A percentile compares a stretch with the other conserved stretches of the same genome.
Conservation (phyloP, 208 protist genomes). For the Leishmania turanica region DNA sequence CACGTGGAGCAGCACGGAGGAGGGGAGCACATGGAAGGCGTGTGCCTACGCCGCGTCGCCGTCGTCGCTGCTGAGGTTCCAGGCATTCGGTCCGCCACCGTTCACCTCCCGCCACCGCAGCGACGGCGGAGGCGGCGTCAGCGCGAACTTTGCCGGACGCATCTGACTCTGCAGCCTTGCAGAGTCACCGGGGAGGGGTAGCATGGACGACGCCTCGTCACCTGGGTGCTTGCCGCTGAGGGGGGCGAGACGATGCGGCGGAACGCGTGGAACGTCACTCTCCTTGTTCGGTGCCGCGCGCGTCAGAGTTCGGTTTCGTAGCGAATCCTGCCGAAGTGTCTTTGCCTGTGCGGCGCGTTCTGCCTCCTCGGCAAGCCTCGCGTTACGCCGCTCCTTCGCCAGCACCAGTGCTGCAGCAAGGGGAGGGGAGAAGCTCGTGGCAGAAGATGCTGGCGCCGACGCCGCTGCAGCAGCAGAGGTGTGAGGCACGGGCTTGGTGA, state of each 20-base stretch:
- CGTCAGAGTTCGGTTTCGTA: constrained; percentile 19
- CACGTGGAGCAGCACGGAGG: background rate
- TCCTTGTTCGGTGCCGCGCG: constrained; percentile 26
- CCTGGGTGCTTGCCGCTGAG: constrained; percentile 5
- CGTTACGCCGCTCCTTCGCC: constrained; percentile 28
- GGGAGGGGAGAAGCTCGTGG: background rate
- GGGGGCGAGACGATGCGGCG: constrained; percentile 6
- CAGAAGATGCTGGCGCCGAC: background rate
- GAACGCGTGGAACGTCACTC: constrained; percentile 22
- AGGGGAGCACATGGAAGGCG: background rate
- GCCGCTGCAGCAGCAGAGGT: background rate
- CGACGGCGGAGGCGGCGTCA: constrained; percentile 15
- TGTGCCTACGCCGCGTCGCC: background rate
- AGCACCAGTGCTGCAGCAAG: constrained; percentile 19
- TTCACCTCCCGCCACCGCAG: constrained; percentile 17
- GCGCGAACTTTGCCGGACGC: constrained; percentile 16
- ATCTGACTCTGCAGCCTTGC: constrained; percentile 26
- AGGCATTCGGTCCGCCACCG: background rate
- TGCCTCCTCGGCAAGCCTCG: constrained; percentile 14
- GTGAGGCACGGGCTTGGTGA: background rate
- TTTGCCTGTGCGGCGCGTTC: constrained; percentile 1
- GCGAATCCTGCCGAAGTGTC: constrained; percentile 18
- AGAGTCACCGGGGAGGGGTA: constrained; percentile 17
- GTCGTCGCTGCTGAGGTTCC: constrained; percentile 18
- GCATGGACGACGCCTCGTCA: constrained; percentile 5